Base-by-base conservation (phyloP, 2,329 filamentous ascomycete species). In the Mycogone perniciosa region DNA sequence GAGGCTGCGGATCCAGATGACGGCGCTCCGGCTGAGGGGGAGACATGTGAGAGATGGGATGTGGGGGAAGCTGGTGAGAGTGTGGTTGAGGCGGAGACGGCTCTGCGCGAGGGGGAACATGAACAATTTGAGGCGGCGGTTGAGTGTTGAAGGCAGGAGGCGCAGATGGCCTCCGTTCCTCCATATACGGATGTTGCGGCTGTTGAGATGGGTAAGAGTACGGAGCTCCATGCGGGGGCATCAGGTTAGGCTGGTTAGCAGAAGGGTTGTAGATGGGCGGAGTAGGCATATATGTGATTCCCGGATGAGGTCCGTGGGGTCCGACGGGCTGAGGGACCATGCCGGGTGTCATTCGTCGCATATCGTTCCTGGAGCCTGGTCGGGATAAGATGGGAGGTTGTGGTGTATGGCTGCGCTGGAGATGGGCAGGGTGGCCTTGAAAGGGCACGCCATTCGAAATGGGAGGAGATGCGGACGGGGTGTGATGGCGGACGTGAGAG, bases 391-490 rank as follows among this genome's bases (percentile, higher is more conserved):
- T 80, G 56, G 58, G 81, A 4, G 89, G 87, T 63, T 95, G 88
- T 11, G 91, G 91, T 6, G 91, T 95, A 54, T 88, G 85, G 50
- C 86, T 84, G 56, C 90, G 82, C n/a, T 60, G 74, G 67, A 65
- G 63, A 45, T 70, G 70, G 7, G 63, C 59, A 31, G 64, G 60
- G 39, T 71, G 70, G 52, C 81, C 79, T 56, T 82, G 81, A 60
- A 85, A 89, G 27, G 81, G 79, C 56, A 85, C 79, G 56, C 85
- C 85, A 63, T 90, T 95, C 46, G 81, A 80, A 58, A 96, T 88
- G 3, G 92, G 92, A 52, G 92, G 92, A 27, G 92, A 96, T 31
- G 85, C 88, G 27, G 89, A 95, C 8, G 89, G 87, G 20, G 89
- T 90, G 50, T 85, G 80, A 60, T 93, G 86, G 64, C 88, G 80